Percentiles rank a stretch among this genome's conserved stretches.
Evolutionary conservation across 108 stramenopile species (phyloP).

Genomic region (Skeletonema potamos): DNA sequence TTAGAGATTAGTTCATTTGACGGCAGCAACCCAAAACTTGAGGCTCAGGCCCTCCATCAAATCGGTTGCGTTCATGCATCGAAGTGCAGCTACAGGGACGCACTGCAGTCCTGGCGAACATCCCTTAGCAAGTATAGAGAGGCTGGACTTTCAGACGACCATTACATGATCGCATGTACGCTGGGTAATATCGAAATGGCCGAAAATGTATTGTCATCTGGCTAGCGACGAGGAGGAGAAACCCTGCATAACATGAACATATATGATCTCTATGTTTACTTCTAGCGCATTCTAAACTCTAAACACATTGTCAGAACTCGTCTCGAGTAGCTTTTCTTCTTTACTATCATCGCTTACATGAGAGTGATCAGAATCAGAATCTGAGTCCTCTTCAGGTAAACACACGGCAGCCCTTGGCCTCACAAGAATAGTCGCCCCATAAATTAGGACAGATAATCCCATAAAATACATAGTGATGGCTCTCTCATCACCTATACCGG

Average conservation of each 20-base stretch:
- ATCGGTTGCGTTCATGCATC: slow-evolving; percentile 51
- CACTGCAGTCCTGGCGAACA: slow-evolving; percentile 56
- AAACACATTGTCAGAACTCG: neutral
- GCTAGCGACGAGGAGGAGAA: neutral
- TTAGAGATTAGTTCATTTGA: slow-evolving; percentile 30
- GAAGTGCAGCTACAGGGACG: slow-evolving; percentile 36
- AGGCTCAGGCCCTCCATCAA: slow-evolving; percentile 63
- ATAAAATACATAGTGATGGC: slow-evolving; percentile 65
- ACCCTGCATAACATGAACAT: too few relatives aligned
- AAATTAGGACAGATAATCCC: slow-evolving; percentile 59
- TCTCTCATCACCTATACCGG: slow-evolving; percentile 35
- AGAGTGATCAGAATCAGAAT: neutral
- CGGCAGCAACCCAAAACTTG: slow-evolving; percentile 36
- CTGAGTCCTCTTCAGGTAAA: neutral
- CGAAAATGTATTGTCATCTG: slow-evolving; percentile 30
- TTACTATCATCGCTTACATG: neutral
- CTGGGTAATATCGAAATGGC: slow-evolving; percentile 66
- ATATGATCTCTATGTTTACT: neutral
- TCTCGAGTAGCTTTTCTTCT: neutral
- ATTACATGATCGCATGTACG: slow-evolving; percentile 57
- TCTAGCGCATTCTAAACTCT: neutral
- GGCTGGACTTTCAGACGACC: slow-evolving; percentile 52
- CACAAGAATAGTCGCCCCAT: slow-evolving; percentile 65
- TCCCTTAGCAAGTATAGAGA: slow-evolving; percentile 49
- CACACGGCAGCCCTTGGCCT: slow-evolving; percentile 1